Percentiles rank a stretch among this genome's conserved stretches.
Evolutionary conservation across 1,139 yeast genomes (phyloP).

Genomic region (Nadsonia commutata): DNA sequence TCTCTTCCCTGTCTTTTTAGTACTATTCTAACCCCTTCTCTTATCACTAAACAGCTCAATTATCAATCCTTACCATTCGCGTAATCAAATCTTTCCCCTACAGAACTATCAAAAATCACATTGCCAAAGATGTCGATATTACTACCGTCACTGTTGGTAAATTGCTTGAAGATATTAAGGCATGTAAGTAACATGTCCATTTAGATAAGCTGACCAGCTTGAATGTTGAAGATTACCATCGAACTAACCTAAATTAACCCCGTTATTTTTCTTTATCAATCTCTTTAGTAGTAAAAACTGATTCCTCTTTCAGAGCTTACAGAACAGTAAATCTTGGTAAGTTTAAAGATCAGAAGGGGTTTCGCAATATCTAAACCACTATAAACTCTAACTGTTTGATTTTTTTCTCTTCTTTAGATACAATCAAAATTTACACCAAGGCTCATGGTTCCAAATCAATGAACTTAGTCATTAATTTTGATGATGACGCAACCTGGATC

Average conservation of each 20-base stretch:
- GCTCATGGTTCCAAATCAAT: constrained; percentile 93
- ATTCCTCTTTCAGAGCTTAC: neutral
- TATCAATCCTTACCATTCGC: constrained; percentile 61
- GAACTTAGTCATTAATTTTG: constrained; percentile 82
- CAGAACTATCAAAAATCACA: constrained; percentile 73
- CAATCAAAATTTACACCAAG: constrained; percentile 76
- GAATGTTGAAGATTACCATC: too few relatives aligned
- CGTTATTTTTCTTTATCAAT: neutral
- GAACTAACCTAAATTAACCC: neutral
- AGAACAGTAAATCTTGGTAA: neutral
- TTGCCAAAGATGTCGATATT: constrained; percentile 60
- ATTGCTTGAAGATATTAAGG: neutral
- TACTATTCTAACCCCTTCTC: too few relatives aligned
- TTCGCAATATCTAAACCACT: too few relatives aligned
- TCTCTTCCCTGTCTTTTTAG: too few relatives aligned
- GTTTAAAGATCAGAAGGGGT: too few relatives aligned
- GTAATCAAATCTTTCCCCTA: constrained; percentile 85
- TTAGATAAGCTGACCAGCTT: too few relatives aligned
- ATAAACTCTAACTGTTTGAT: too few relatives aligned
- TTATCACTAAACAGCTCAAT: too few relatives aligned
- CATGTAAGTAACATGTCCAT: neutral
- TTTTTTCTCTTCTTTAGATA: constrained; percentile 21
- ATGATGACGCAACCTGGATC: constrained; percentile 64
- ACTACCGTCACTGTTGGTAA: constrained; percentile 23
- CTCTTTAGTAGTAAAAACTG: neutral